phyloP scores from a whole-genome alignment of 1,284 basidiomycete species.

The Cystobasidiaceae sp. region DNA sequence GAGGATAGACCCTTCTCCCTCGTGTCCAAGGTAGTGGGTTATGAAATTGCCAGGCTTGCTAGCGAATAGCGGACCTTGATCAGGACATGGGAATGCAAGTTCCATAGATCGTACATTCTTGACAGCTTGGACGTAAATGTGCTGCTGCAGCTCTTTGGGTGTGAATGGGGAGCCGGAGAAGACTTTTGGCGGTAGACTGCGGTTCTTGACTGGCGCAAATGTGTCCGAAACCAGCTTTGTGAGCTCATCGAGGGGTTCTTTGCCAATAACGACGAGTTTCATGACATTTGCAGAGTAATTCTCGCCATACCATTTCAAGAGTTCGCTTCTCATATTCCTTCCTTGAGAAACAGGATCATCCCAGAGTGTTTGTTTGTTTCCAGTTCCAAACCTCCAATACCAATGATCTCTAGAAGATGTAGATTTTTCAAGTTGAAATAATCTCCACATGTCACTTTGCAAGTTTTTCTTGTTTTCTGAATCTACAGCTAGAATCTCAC shows the following conservation, averaged over 20 bases:
- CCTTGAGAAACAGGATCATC: slow-evolving; percentile 57
- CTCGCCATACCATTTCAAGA: slow-evolving; percentile 90
- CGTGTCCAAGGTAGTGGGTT: slow-evolving; percentile 87
- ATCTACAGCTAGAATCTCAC: slow-evolving; percentile 95
- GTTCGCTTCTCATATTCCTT: slow-evolving; percentile 77
- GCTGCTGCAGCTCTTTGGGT: slow-evolving; percentile 41
- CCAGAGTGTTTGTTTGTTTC: slow-evolving; percentile 78
- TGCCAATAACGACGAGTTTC: slow-evolving; percentile 84
- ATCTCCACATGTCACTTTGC: slow-evolving; percentile 91
- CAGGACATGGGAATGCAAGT: slow-evolving; percentile 63
- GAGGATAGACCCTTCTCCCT: slow-evolving; percentile 88
- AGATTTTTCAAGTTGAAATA: slow-evolving; percentile 92
- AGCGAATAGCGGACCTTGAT: slow-evolving; percentile 68
- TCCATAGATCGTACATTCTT: slow-evolving; percentile 84
- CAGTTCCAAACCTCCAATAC: slow-evolving; percentile 92
- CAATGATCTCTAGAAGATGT: slow-evolving; percentile 73
- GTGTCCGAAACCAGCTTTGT: slow-evolving; percentile 63
- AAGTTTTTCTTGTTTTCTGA: slow-evolving; percentile 98
- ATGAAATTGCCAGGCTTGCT: slow-evolving; percentile 67
- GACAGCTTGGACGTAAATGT: slow-evolving; percentile 78
- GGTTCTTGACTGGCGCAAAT: slow-evolving; percentile 73
- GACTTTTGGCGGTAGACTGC: slow-evolving; percentile 57
- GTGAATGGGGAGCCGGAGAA: slow-evolving; percentile 67
- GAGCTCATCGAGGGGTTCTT: slow-evolving; percentile 77
- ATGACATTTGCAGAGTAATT: slow-evolving; percentile 94